Conservation (phyloP, 2,329 filamentous ascomycete genomes). For the Beauveria bassiana region DNA sequence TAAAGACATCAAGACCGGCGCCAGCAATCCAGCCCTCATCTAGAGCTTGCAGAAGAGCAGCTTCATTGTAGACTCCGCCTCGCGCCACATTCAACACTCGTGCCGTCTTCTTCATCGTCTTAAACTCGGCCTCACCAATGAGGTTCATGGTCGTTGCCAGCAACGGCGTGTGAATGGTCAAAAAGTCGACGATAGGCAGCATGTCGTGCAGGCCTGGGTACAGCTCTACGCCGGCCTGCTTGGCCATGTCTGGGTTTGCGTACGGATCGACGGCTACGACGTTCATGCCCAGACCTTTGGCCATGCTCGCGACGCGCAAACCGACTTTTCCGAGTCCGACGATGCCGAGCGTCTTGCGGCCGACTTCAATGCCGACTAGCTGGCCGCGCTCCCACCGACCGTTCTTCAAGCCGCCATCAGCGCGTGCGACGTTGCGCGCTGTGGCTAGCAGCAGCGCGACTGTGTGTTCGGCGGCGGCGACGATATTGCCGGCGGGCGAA, state of each 20-base stretch:
- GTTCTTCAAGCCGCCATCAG: constrained; percentile 59
- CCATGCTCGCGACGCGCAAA: constrained; percentile 71
- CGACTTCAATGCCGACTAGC: constrained; percentile 70
- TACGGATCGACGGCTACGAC: constrained; percentile 71
- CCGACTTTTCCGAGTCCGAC: constrained; percentile 80
- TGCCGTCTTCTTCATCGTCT: constrained; percentile 64
- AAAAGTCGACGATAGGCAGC: constrained; percentile 61
- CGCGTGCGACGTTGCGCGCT: constrained; percentile 65
- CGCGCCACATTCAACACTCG: constrained; percentile 72
- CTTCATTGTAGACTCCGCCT: constrained; percentile 74
- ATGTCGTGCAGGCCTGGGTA: constrained; percentile 49
- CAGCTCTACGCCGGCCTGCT: constrained; percentile 57
- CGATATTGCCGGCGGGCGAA: constrained; percentile 70
- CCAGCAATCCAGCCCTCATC: constrained; percentile 65
- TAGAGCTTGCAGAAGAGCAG: constrained; percentile 61
- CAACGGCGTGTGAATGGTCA: constrained; percentile 75
- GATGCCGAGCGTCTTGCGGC: constrained; percentile 67
- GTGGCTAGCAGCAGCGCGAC: constrained; percentile 66
- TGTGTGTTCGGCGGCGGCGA: constrained; percentile 72
- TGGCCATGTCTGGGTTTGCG: constrained; percentile 64
- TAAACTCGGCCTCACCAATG: constrained; percentile 58
- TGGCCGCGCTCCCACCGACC: constrained; percentile 69
- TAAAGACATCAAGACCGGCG: constrained; percentile 75
- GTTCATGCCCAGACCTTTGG: constrained; percentile 68
- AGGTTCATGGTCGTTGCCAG: constrained; percentile 70